Evolutionary conservation across 1,139 yeast genomes (phyloP).

Genomic region (Kurtzmaniella quercitrusa): DNA sequence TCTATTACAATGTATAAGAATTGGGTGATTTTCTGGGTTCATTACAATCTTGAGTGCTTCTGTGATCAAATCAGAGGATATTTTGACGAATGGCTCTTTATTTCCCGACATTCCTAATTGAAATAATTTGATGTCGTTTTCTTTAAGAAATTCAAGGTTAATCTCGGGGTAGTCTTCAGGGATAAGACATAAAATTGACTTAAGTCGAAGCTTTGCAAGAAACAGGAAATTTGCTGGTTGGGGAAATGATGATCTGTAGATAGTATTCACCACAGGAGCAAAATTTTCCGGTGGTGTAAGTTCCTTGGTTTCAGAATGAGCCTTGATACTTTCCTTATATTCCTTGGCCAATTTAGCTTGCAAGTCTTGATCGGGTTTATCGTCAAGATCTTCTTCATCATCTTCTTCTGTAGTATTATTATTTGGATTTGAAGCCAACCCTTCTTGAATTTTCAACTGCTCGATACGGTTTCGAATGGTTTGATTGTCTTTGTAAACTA

Average conservation of each 20-base stretch:
- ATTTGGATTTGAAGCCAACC: slow-evolving; percentile 11
- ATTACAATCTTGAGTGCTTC: slow-evolving; percentile 78
- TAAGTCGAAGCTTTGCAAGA: slow-evolving; percentile 56
- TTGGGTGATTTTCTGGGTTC: slow-evolving; percentile 84
- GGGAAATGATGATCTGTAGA: slow-evolving; percentile 89
- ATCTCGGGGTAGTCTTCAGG: slow-evolving; percentile 90
- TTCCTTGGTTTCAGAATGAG: slow-evolving; percentile 10
- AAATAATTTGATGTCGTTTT: slow-evolving; percentile 62
- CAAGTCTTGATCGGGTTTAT: slow-evolving; percentile 30
- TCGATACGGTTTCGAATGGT: slow-evolving; percentile 34
- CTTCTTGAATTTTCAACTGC: slow-evolving; percentile 23
- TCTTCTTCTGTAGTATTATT: slow-evolving; percentile 21
- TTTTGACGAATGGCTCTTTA: slow-evolving; percentile 89
- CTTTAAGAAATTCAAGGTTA: slow-evolving; percentile 58
- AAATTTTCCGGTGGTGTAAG: slow-evolving; percentile 87
- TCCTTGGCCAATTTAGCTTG: slow-evolving; percentile 21
- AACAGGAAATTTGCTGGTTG: slow-evolving; percentile 76
- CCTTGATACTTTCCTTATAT: slow-evolving; percentile 10
- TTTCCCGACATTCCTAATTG: slow-evolving; percentile 95
- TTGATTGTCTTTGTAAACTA: slow-evolving; percentile 19
- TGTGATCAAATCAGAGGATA: slow-evolving; percentile 73
- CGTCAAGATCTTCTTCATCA: slow-evolving; percentile 38
- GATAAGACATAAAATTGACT: slow-evolving; percentile 75
- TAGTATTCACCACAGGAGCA: slow-evolving; percentile 72
- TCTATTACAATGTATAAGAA: slow-evolving; percentile 88